phyloP scores from a whole-genome alignment of 2,329 filamentous ascomycete species.

The Fusarium begoniae region DNA sequence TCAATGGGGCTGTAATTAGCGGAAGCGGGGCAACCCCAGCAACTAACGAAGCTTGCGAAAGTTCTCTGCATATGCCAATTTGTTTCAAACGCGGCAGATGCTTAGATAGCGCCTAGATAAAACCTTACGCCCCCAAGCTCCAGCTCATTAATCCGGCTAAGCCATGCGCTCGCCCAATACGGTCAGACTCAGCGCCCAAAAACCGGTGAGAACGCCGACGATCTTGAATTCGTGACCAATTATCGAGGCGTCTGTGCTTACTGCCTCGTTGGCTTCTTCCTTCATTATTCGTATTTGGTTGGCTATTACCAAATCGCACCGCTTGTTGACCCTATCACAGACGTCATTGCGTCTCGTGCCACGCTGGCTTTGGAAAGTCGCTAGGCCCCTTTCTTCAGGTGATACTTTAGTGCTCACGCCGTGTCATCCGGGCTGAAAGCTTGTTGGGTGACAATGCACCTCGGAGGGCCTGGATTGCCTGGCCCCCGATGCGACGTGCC shows the following conservation, averaged over 20 bases:
- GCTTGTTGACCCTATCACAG: background rate
- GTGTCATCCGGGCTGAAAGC: conserved; percentile 1
- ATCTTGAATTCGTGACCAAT: background rate
- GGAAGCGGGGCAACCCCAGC: background rate
- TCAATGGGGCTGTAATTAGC: background rate
- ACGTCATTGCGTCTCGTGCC: background rate
- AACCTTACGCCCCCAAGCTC: background rate
- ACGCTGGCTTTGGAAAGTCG: background rate
- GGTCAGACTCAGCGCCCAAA: background rate
- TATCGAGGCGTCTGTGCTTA: background rate
- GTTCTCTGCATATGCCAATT: background rate
- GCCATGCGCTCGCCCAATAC: background rate
- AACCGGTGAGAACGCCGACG: background rate
- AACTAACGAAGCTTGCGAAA: background rate
- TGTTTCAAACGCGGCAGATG: background rate
- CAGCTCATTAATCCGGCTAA: background rate
- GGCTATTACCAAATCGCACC: background rate
- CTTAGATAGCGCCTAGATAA: conserved; percentile 14
- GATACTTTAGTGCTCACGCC: conserved; percentile 20
- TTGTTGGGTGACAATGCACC: conserved; percentile 3
- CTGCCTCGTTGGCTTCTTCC: background rate
- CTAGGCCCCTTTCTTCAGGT: background rate
- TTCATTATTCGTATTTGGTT: background rate
- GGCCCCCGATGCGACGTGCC: background rate
- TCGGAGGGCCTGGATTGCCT: background rate